Base-by-base conservation (phyloP, 2,329 filamentous ascomycete genomes). In the Mycosphaerella arachidis region DNA sequence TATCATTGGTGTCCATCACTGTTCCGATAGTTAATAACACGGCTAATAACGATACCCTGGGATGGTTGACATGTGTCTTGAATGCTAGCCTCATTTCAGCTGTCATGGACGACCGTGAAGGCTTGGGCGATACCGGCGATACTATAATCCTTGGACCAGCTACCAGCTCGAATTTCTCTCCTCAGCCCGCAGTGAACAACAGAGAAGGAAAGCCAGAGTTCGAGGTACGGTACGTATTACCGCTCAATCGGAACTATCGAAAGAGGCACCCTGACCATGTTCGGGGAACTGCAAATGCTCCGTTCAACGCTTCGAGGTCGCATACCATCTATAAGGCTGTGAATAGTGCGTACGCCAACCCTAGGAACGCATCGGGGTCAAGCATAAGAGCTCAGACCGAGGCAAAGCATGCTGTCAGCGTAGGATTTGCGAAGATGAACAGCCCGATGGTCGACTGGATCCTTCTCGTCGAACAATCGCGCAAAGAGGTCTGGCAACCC, bases 61-160 rank as follows among this genome's bases (percentile, higher is more conserved):
- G 91, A 1, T 96, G 91, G 78, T 83, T 96, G 78, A 96, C 91
- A 1, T 77, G 93, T 1, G 79, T 96, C n/a, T 82, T 89, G 57
- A 84, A 89, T 58, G 87, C 87, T 1, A 76, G 77, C 4, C 81
- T 88, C 1, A 78, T 94, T 3, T 77, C 86, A n/a, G 74, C 81
- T 48, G 82, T 91, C 1, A 77, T 86, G 29, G 74, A 77, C 18
- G 88, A 87, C 1, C 76, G 79, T 1, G 89, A 92, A 72, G 91
- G 90, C 1, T 71, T 96, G 8, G 89, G 86, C 27, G 72, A 80
- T 0, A 90, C 86, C 0, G 91, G 91, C 6, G 76, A 87, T 16
- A 85, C 89, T 1, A 76, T 95, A 27, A 72, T 95, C 6, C 76
- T 94, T 46, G 89, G 89, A 0, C 88, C 91, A 1, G 76, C 79